Base-by-base conservation (phyloP, 768 basidiomycete genomes). In the Krasilnikovozyma curviuscula region DNA sequence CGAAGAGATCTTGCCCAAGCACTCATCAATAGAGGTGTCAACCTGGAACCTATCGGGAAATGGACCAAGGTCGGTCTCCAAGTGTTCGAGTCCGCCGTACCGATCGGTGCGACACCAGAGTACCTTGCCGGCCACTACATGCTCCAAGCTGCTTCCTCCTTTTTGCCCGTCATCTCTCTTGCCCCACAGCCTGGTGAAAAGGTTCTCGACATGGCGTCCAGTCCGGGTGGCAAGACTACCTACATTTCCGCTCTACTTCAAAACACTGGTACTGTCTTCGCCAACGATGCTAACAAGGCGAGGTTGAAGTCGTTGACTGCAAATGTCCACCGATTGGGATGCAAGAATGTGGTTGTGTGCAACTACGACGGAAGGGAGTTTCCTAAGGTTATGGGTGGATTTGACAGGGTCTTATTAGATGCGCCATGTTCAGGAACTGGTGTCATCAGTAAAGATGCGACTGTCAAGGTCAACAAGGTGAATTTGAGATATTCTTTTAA, bases 41-140 rank as follows among this genome's bases (percentile, higher is more conserved):
- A 84, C 60, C 74, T 98, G 46, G 91, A 97, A 62, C 89, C 93
- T 19, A 89, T 98, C 55, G 93, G 91, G 27, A 97, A 97, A 68
- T 97, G 93, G 93, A 84, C 84, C 25, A 97, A 95, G 60, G 89
- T 95, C 54, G 93, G 93, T 14, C 72, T 98, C n/a, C 93, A 97
- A 65, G 81, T 98, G 3, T 97, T 97, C 62, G 91, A 95, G 67
- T 84, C 82, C 55, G 78, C 75, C 52, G 88, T 98, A 2, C 93
- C 93, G 0, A 84, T 98, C 53, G 91, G 84, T 75, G 93, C 93
- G 6, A 97, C 93, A 2, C 93, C 93, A 10, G 93, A 98, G 68
- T 98, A 98, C 66, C 76, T 98, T 32, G 88, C 93, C 0, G 93
- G 93, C 2, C 89, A 98, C 63, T 98, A 98, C 67, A 97, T 98